Evolutionary conservation across 2,329 filamentous ascomycete species (phyloP), one percentile per base, ranked within the genome.

Genomic region (Periconia digitata): DNA sequence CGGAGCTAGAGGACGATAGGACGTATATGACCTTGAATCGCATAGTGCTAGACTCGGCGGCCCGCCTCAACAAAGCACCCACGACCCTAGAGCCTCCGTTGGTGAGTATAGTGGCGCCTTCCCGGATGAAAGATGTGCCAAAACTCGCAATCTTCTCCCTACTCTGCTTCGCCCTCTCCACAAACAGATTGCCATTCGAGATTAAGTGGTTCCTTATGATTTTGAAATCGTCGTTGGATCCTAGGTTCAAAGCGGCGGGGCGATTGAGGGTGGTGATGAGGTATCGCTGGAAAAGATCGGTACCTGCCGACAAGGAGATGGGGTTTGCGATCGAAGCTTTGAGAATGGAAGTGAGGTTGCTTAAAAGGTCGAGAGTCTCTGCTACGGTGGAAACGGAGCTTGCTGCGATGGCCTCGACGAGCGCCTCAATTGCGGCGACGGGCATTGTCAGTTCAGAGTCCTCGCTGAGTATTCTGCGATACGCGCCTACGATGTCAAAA

Each of bases 241-340:
- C 77, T 6, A 78, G 67, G 35, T 66, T 65, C 32, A 69, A 47
- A 46, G 64, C 66, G 16, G 63, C 60, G 15, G 81, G 77, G 52
- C 79, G 72, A 68, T 85, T 81, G 60, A 86, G 71, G 17, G 81
- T 90, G 47, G 85, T 85, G 63, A 96, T 87, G 60, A 99, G 84
- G 74, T 95, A 97, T 69, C 92, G 87, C 70, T 94, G 89, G 78
- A 99, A 97, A 50, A 97, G 84, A 71, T 96, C 92, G 51, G 92
- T 96, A 63, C 94, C 94, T 46, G 95, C 94, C 41, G 89, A 91
- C 15, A 97, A 84, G 4, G 92, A 92, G 47, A 97, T 89, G 13
- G 92, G 89, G 74, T 99, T 97, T 7, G 87, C 80, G 44, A 95
- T 87, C 17, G 85, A 84, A 49, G 80, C 79, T 71, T 92, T 92